Evolutionary conservation across 2,329 filamentous ascomycete genomes (phyloP).

Genomic region (Penicillium olsonii): DNA sequence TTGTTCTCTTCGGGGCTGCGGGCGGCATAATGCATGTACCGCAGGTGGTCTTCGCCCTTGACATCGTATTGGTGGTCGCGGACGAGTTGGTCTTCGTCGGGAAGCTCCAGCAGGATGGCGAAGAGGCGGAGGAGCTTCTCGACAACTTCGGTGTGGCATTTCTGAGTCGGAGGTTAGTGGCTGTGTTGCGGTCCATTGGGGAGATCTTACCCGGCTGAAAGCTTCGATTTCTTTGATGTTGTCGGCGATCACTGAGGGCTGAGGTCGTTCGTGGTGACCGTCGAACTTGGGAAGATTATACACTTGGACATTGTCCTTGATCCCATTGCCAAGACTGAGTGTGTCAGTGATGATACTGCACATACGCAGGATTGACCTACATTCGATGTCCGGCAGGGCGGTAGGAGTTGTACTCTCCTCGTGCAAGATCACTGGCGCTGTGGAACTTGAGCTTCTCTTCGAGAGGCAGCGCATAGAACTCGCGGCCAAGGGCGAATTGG

Average conservation of each 20-base stretch:
- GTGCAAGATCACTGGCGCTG: conserved; percentile 46
- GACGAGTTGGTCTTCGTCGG: conserved; percentile 58
- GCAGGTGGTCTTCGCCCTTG: conserved; percentile 59
- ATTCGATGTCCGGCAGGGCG: conserved; percentile 49
- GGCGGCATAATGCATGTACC: conserved; percentile 60
- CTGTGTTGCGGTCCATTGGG: not conserved
- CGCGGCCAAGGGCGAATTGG: conserved; percentile 63
- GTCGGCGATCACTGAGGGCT: conserved; percentile 51
- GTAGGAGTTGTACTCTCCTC: conserved; percentile 61
- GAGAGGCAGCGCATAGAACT: conserved; percentile 58
- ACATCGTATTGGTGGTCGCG: conserved; percentile 59
- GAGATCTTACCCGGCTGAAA: conserved; percentile 47
- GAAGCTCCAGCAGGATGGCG: conserved; percentile 59
- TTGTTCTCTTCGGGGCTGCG: conserved; percentile 51
- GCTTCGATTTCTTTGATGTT: conserved; percentile 58
- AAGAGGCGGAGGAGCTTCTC: conserved; percentile 58
- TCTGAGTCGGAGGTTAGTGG: conserved; percentile 13
- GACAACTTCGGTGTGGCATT: conserved; percentile 36
- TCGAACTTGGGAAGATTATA: conserved; percentile 64
- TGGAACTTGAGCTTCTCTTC: conserved; percentile 63
- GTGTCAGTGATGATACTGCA: conserved; percentile 13
- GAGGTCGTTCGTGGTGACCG: conserved; percentile 46
- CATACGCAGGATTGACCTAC: conserved; percentile 18
- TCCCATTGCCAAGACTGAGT: conserved; percentile 38
- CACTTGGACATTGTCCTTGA: conserved; percentile 59